Evolutionary conservation across 352 stramenopile genomes (phyloP), one percentile per base, ranked within the genome.

Genomic region (Globisporangium viniferum): DNA sequence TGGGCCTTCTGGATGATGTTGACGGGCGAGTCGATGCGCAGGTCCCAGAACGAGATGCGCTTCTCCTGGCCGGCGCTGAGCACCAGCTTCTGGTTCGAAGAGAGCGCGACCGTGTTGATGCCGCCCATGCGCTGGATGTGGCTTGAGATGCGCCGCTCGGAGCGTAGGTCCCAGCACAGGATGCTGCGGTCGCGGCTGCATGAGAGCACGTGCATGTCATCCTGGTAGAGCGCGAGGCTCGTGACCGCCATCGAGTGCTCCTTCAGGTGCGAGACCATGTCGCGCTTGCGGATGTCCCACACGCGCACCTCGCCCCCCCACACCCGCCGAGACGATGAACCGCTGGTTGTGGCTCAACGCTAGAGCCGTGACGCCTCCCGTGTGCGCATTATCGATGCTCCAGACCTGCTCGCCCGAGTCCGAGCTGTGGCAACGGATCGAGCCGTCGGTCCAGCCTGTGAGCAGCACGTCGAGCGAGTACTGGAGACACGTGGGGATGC

Each of bases 111-210:
- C 1, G 84, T 91, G 76, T 98, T 97, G 74, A 98, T 93, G 27
- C 89, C 91, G 49, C 94, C 94, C 91, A 98, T 98, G 61, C 93
- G 84, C 70, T 98, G 93, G 57, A 92, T 95, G 68, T 98, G 92
- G 67, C 80, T 92, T 60, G 82, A 90, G 62, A 97, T 82, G 57
- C 86, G 82, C 8, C 81, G 89, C 75, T 98, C 93, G 44, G 81
- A 81, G 39, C 90, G 82, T 64, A 98, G 74, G 68, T 98, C 93
- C 93, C 94, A 98, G 76, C 93, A 98, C 41, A 98, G 69, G 57
- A 98, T 87, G 73, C 82, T 96, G 54, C 91, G 82, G 73, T 98
- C 94, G 33, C 91, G 78, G 68, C 82, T 95, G 68, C 87, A 96
- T 20, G 85, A 96, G 62, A 98, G 74, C 12, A 94, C 86, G 71